Evolutionary conservation across 139 green algal species (phyloP), one percentile per base, ranked within the genome.

Genomic region (Penium margaritaceum): DNA sequence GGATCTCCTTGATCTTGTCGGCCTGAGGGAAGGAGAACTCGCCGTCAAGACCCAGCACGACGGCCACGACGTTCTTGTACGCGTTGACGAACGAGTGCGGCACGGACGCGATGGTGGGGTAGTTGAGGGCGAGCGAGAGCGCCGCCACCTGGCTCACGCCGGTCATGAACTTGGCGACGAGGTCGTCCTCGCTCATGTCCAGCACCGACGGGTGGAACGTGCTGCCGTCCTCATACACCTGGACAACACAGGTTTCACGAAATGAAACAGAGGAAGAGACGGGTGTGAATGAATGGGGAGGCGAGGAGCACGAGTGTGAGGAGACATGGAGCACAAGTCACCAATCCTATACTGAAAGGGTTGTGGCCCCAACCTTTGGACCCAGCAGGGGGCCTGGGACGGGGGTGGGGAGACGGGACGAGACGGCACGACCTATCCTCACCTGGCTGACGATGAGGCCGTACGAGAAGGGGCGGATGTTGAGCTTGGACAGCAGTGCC

Each of bases 61-160:
- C 83, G 44, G 93, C 88, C 70, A 99, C 86, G 76, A 96, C 89
- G 82, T 97, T 98, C 91, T 98, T 99, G 94, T 96, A 99, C 70
- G 81, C 88, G 69, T 98, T 95, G 88, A 98, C 85, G 68, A 99
- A 81, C 55, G 81, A 81, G 88, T 99, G 94, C 35, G 94, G 93
- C 51, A 95, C 84, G 58, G 91, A 89, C 63, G 89, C 88, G 32
- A 96, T 70, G 32, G 91, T 95, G 74, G 94, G 93, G 84, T 94
- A 95, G 80, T 86, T 72, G 27, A 88, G 74, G 29, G 83, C 89
- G 67, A 97, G 82, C 35, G 84, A 95, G 65, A 96, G 57, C 2
- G 94, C 89, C 5, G 94, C 90, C 43, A 98, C 76, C 69, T 93
- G 92, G 79, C 76, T 74, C 65, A 99, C 78, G 41, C 81, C 91